These are phyloP conservation scores for Chytriomyces confervae DNA, from an alignment of 192 early-diverging fungal species.

Conservation along the genomic window DNA sequence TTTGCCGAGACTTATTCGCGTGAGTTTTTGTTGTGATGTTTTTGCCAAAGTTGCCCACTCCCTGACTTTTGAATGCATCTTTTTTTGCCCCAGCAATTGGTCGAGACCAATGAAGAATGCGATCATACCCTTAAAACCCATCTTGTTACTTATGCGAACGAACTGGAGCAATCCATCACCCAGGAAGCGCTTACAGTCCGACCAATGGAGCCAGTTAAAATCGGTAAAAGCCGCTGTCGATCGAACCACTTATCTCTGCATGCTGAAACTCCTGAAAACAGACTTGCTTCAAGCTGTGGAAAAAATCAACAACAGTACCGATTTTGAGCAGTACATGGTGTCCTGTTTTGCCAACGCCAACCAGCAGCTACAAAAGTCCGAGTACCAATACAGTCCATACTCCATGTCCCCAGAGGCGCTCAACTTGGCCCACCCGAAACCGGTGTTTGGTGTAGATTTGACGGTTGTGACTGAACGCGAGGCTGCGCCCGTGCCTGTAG, in stretches of 20 bases:
- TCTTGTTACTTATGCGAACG: slow-evolving; percentile 40
- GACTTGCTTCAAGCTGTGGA: slow-evolving; percentile 47
- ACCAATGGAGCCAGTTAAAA: slow-evolving; percentile 51
- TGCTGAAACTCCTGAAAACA: not conserved
- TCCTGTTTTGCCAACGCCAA: slow-evolving; percentile 36
- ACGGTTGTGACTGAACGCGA: slow-evolving; percentile 70
- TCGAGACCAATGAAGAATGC: slow-evolving; percentile 85
- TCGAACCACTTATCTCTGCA: not conserved
- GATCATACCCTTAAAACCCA: slow-evolving; percentile 78
- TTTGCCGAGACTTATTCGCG: slow-evolving; percentile 82
- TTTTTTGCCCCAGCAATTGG: slow-evolving; percentile 50
- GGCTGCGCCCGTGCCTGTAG: slow-evolving; percentile 70
- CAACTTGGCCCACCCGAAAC: slow-evolving; percentile 70
- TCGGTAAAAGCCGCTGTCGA: slow-evolving; percentile 1
- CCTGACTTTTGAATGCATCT: slow-evolving; percentile 1
- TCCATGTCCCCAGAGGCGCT: slow-evolving; percentile 59
- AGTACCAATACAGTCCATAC: slow-evolving; percentile 47
- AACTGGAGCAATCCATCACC: slow-evolving; percentile 77
- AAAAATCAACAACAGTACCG: slow-evolving; percentile 47
- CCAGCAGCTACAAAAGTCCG: slow-evolving; percentile 44
- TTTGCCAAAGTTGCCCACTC: too few relatives aligned
- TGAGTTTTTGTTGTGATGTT: slow-evolving; percentile 31
- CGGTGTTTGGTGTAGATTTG: slow-evolving; percentile 84
- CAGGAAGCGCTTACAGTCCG: slow-evolving; percentile 72
- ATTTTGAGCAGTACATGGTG: slow-evolving; percentile 52